Base-by-base conservation (phyloP, 108 stramenopile species). In the Stephanodiscus minutulus region DNA sequence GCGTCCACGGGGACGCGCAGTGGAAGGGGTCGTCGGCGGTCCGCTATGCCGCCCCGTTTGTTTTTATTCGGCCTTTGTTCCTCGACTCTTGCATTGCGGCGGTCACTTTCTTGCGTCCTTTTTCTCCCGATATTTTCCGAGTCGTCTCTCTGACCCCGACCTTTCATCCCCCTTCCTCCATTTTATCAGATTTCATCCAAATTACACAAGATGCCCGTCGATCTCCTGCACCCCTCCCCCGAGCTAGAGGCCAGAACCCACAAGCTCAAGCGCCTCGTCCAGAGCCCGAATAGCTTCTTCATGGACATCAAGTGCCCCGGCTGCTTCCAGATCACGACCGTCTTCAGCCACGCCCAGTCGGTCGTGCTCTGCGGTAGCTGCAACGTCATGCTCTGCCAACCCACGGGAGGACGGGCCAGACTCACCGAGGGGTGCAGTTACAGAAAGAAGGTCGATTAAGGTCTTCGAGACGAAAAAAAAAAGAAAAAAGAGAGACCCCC, bases 261-360 rank as follows among this genome's bases (percentile, higher is more conserved):
- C 98, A 99, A 99, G 96, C 92, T 98, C 72, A 99, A 98, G 96
- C 90, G 99, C 66, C 95, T 99, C 66, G 98, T 99, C 28, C 99
- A 99, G 86, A 89, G 91, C 74, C 99, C 99, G 43, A 98, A 99
- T 88, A 91, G 89, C 65, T 99, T 96, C 76, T 99, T 99, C 83
- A 98, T 99, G 99, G 99, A 99, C 70, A 98, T 99, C 67, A 98
- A 98, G 81, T 99, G 99, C 82, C 98, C 98, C 22, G 98, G 98
- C 71, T 99, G 99, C 95, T 98, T 98, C 90, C 95, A 97, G 87
- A 99, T 99, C 82, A 95, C 94, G 65, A 94, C 96, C 55, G 94
- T 93, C 44, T 95, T 94, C 79, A 88, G 84, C 70, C 92, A 97
- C 66, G 93, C 91, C 52, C 97, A 99, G 89, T 97, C 97, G 9